phyloP scores from a whole-genome alignment of 2,329 filamentous ascomycete species.

The Colletotrichum kahawae region DNA sequence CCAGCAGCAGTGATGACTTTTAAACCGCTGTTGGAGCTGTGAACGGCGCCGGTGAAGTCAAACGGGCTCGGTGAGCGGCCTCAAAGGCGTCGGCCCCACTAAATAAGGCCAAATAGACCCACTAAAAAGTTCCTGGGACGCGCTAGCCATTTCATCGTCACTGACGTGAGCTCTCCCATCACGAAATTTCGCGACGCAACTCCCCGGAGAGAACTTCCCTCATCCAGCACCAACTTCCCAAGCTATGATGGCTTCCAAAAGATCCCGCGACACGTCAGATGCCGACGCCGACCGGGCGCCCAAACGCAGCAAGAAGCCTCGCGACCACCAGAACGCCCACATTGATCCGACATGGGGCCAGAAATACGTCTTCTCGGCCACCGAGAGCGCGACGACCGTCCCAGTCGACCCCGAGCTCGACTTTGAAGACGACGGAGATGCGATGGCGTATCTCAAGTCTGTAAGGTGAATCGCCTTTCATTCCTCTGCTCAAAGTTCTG shows the following conservation, averaged over 20 bases:
- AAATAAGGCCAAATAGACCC: not conserved
- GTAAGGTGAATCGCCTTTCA: constrained; percentile 61
- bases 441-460: constrained; percentile 72
- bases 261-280: constrained; percentile 35
- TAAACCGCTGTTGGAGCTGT: not conserved
- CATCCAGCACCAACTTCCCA: not conserved
- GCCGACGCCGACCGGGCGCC: constrained; percentile 29
- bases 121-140: not conserved
- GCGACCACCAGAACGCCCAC: constrained; percentile 47
- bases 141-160: not conserved
- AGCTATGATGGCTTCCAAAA: constrained; percentile 37
- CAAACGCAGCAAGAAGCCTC: constrained; percentile 30
- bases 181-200: not conserved
- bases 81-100: not conserved
- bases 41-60: not conserved
- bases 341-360: constrained; percentile 74
- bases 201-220: too few species aligned
- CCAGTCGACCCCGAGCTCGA: constrained; percentile 63
- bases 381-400: constrained; percentile 52
- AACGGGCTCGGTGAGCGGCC: not conserved
- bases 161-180: not conserved
- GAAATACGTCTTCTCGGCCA: constrained; percentile 72
- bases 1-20: not conserved
- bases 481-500: not conserved
- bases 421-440: constrained; percentile 71